Base-by-base conservation (phyloP, 805 yeast genomes). In the Schizosaccharomyces osmophilus region DNA sequence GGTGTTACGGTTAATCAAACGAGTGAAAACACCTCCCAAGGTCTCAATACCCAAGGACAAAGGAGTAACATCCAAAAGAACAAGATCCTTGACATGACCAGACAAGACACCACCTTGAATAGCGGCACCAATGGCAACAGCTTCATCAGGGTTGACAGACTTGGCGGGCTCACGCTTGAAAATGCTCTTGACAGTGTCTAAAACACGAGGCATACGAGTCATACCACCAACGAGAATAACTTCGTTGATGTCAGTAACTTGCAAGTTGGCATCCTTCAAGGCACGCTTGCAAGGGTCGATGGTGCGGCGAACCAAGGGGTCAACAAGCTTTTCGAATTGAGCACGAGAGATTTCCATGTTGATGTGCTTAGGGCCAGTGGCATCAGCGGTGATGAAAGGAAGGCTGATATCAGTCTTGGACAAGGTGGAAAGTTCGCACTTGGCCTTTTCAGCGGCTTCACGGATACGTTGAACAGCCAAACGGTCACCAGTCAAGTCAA, bases 51-150 rank as follows among this genome's bases (percentile, higher is more conserved):
- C 97, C 66, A 88, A 79, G 63, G 93, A 84, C 71, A 85, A 79
- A 71, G 94, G 94, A 57, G 93, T 85, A 62, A 85, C 94, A 75
- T 88, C 97, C 69, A 88, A 80, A 67, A 88, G 77, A 66, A 88
- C 79, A 66, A 88, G 95, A 71, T 88, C 95, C 72, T 85, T 86
- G 66, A 88, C 95, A 74, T 87, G 95, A 74, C 97, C 97, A 63
- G 95, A 85, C 65, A 88, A 78, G 65, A 88, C 95, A 69, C 95
- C 97, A 75, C 96, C 97, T 78, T 88, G 97, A 68, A 88, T 89
- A 63, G 96, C 96, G 66, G 97, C 97, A 76, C 97, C 97, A 75
- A 88, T 82, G 67, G 94, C 93, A 64, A 85, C 94, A 59, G 94
- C 94, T 78, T 85, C 94, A 71, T 85, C 94, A 60, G 97, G 97